A percentile compares a stretch with the other conserved stretches of the same genome.
Evolutionary conservation across 2,329 filamentous ascomycete species (phyloP).

Genomic region (Westerdykella ornata): DNA sequence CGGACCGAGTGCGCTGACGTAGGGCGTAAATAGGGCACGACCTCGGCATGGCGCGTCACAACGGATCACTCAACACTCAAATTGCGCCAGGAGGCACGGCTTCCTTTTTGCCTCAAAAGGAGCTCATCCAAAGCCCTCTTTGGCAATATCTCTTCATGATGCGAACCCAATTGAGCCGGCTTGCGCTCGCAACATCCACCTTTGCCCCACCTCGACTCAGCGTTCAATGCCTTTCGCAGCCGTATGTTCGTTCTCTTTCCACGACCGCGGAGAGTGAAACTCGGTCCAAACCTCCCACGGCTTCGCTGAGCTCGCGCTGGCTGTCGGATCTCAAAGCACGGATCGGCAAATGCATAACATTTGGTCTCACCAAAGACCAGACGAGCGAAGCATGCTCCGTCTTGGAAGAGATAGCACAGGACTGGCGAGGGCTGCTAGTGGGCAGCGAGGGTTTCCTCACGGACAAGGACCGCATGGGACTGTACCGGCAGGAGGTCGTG

Average conservation of each 20-base stretch:
- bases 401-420: slow-evolving; percentile 52
- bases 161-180: slow-evolving; percentile 12
- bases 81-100: too few relatives aligned
- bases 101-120: too few relatives aligned
- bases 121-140: too few relatives aligned
- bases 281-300: slow-evolving; percentile 16
- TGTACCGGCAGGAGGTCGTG: slow-evolving; percentile 61
- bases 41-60: neutral
- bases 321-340: slow-evolving; percentile 60
- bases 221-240: slow-evolving; percentile 4
- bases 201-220: slow-evolving; percentile 1
- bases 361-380: slow-evolving; percentile 59
- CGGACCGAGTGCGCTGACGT: slow-evolving; percentile 3
- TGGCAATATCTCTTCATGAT: slow-evolving; percentile 7
- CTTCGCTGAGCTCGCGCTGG: slow-evolving; percentile 53
- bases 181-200: slow-evolving; percentile 9
- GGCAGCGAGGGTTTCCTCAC: slow-evolving; percentile 72
- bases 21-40: neutral
- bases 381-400: slow-evolving; percentile 53
- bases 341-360: slow-evolving; percentile 68
- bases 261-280: slow-evolving; percentile 7
- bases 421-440: slow-evolving; percentile 67
- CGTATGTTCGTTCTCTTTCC: slow-evolving; percentile 9
- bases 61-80: too few relatives aligned
- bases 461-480: slow-evolving; percentile 52